phyloP scores from a whole-genome alignment of 208 protist species.

The Endotrypanum monterogeii region DNA sequence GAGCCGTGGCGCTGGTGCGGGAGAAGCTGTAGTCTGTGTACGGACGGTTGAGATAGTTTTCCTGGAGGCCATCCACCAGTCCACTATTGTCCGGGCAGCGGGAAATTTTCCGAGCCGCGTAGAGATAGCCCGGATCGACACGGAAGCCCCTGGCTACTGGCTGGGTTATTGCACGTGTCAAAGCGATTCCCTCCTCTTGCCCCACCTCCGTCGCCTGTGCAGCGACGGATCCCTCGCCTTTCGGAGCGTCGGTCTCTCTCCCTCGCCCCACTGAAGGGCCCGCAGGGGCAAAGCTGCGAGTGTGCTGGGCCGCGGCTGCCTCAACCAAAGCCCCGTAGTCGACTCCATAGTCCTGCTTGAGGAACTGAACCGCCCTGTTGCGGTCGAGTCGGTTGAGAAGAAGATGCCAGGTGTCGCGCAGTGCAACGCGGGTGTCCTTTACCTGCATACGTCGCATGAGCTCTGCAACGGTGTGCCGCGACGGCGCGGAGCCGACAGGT shows the following conservation, averaged over 20 bases:
- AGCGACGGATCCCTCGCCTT: not conserved
- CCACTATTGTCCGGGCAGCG: constrained; percentile 30
- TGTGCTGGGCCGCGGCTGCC: constrained; percentile 31
- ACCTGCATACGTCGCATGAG: constrained; percentile 62
- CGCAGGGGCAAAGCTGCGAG: constrained; percentile 16
- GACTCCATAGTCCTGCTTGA: constrained; percentile 62
- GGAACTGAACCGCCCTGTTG: constrained; percentile 55
- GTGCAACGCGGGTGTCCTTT: constrained; percentile 51
- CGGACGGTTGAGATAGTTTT: constrained; percentile 63
- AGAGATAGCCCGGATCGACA: constrained; percentile 75
- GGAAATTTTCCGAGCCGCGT: constrained; percentile 46
- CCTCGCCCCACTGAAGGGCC: constrained; percentile 30
- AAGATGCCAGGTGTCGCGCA: constrained; percentile 49
- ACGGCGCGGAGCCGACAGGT: not conserved
- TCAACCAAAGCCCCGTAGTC: constrained; percentile 65
- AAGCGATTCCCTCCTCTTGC: not conserved
- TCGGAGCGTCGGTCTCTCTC: constrained; percentile 12
- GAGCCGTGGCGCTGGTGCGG: constrained; percentile 45
- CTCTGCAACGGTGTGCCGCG: constrained; percentile 30
- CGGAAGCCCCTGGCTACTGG: constrained; percentile 55
- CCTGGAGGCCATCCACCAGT: constrained; percentile 75
- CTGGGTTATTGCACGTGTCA: not conserved
- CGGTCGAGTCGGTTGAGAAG: constrained; percentile 60
- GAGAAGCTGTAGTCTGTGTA: constrained; percentile 76
- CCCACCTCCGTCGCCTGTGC: not conserved